phyloP scores from a whole-genome alignment of 2,329 filamentous ascomycete species.

The Zasmidium angulare region DNA sequence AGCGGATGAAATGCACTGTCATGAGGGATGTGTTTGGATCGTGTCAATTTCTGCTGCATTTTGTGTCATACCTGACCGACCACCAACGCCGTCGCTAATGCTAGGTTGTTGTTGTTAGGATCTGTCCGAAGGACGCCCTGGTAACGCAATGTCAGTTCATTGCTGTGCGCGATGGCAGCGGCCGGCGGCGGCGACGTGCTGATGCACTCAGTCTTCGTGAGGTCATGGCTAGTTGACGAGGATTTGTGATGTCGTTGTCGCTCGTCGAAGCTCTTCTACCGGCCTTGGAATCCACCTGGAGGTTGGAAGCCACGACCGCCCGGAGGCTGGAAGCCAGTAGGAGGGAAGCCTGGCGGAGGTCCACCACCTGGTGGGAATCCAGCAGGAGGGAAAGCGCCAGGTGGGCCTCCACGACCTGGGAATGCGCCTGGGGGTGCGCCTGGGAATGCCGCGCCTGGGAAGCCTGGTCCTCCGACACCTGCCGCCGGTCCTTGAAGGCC shows the following conservation, averaged over 20 bases:
- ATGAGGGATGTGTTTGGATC: neutral
- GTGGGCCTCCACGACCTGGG: slow-evolving; percentile 39
- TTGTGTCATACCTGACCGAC: slow-evolving; percentile 13
- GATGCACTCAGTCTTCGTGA: neutral
- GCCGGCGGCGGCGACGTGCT: neutral
- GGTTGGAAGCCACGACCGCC: slow-evolving; percentile 35
- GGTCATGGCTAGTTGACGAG: neutral
- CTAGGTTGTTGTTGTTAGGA: slow-evolving; percentile 4
- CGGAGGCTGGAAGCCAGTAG: slow-evolving; percentile 69
- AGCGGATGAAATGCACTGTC: neutral
- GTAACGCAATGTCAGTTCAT: neutral
- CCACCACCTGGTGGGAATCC: slow-evolving; percentile 32
- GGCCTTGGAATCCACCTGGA: slow-evolving; percentile 31
- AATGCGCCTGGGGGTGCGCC: slow-evolving; percentile 34
- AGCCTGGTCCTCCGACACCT: slow-evolving; percentile 78
- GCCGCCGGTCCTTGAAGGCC: slow-evolving; percentile 86
- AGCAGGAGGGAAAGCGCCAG: slow-evolving; percentile 21
- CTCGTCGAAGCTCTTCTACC: slow-evolving; percentile 17
- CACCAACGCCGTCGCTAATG: slow-evolving; percentile 19
- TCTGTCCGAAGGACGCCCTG: neutral
- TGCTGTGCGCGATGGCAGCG: neutral
- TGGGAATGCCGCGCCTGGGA: slow-evolving; percentile 52
- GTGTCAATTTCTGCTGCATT: neutral
- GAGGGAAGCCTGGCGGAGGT: slow-evolving; percentile 26
- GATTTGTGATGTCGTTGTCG: neutral